Conservation (phyloP, 164 flowering plant species). For the Magnolia changhungtana region DNA sequence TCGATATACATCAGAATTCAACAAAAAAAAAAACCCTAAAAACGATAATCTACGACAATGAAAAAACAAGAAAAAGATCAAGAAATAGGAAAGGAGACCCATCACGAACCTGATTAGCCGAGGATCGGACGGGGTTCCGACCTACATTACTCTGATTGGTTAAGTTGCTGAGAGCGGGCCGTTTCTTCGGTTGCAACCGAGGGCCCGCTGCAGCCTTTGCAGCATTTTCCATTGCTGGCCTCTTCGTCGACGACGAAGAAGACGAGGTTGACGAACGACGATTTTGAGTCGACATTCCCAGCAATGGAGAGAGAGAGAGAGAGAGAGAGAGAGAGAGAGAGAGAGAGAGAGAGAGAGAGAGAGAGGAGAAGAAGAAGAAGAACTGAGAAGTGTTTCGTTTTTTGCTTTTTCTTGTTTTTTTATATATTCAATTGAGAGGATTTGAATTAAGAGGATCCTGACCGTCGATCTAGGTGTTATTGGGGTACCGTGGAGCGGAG, state of each 20-base stretch:
- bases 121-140: slow-evolving; percentile 8
- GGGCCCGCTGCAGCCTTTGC: slow-evolving; percentile 12
- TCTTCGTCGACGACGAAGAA: slow-evolving; percentile 15
- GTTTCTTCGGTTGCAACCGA: slow-evolving; percentile 26
- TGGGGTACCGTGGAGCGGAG: background rate
- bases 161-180: slow-evolving; percentile 28
- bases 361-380: background rate
- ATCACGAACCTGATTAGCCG: slow-evolving; percentile 19
- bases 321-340: too few relatives aligned
- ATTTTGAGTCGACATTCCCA: slow-evolving; percentile 22
- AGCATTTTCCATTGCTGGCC: slow-evolving; percentile 23
- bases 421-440: background rate
- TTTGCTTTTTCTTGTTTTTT: background rate
- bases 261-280: slow-evolving; percentile 21
- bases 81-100: background rate
- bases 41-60: background rate
- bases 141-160: slow-evolving; percentile 20
- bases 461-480: background rate
- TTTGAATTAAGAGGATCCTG: slow-evolving; percentile 1
- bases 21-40: too few relatives aligned
- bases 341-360: background rate
- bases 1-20: too few relatives aligned
- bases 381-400: background rate
- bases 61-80: background rate
- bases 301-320: background rate